Base-by-base conservation (phyloP, 202 grass and related monocot genomes). In the Miscanthus sacchariflorus region DNA sequence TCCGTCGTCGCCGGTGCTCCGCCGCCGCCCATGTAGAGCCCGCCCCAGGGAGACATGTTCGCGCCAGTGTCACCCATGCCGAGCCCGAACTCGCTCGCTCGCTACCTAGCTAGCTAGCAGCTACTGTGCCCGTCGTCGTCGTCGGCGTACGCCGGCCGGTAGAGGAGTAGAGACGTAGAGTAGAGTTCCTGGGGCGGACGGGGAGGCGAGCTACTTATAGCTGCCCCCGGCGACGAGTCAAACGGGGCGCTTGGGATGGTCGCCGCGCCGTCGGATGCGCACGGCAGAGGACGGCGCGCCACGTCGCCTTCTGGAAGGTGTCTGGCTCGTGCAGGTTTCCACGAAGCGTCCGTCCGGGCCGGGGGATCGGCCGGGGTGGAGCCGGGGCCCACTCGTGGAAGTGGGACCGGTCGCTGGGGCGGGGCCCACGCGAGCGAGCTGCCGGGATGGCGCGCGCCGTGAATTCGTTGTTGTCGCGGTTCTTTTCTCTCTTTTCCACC, bases 31-130 rank as follows among this genome's bases (percentile, higher is more conserved):
- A 50, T 49, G 80, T 91, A 91, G 68, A 93, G 18, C 6, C 80
- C 83, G 3, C 87, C 72, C 93, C 90, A 94, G 35, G 86, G 80
- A 14, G 91, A 24, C 75, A 90, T 86, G 79, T 72, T 73, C 6
- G 69, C 84, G n/a, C 56, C 73, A 19, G 91, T 25, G 72, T 95
- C 93, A 2, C 93, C 89, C 89, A 92, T 98, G n/a, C 5, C 56
- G 0, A 61, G 18, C 15, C 1, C 56, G 1, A 61, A 5, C 15
- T 5, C 23, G 11, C 23, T 8, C 23, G 11, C 10, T 12, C 12
- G 24, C 63, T 65, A 25, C 1, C 38, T 74, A n/a, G 43, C 5
- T 30, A 73, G 23, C 56, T 27, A 39, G 38, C 30, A 75, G 15
- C 23, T 75, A 18, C 24, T 52, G 45, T 49, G 12, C 9, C 5